phyloP scores from a whole-genome alignment of 208 protist genomes.

The Naegleria lovaniensis region DNA sequence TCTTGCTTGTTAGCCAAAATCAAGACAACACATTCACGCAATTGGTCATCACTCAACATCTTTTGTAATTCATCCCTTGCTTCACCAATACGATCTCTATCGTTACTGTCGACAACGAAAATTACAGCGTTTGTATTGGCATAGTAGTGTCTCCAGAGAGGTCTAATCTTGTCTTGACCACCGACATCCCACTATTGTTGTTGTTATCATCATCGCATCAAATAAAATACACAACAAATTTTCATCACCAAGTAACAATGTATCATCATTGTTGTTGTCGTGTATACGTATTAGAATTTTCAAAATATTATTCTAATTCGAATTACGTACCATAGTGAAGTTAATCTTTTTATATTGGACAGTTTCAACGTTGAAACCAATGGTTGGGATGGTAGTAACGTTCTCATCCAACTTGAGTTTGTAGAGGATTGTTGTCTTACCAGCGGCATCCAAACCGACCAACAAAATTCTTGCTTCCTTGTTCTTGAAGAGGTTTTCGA shows the following conservation, averaged over 20 bases:
- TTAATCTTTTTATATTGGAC: slow-evolving; percentile 94
- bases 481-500: slow-evolving; percentile 26
- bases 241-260: neutral
- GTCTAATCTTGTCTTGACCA: slow-evolving; percentile 76
- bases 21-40: slow-evolving; percentile 84
- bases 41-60: slow-evolving; percentile 92
- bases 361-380: slow-evolving; percentile 94
- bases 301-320: neutral
- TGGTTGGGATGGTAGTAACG: slow-evolving; percentile 90
- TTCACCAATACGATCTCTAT: slow-evolving; percentile 78
- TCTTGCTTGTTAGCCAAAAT: slow-evolving; percentile 99
- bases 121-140: slow-evolving; percentile 90
- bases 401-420: slow-evolving; percentile 86
- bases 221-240: slow-evolving; percentile 64
- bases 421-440: slow-evolving; percentile 93
- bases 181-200: slow-evolving; percentile 85
- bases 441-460: slow-evolving; percentile 86
- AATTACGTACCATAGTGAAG: slow-evolving; percentile 42
- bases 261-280: neutral
- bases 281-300: neutral
- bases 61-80: slow-evolving; percentile 83
- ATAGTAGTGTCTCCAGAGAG: slow-evolving; percentile 80
- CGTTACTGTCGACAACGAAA: slow-evolving; percentile 93
- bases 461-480: slow-evolving; percentile 94
- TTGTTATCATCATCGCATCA: slow-evolving; percentile 89